Evolutionary conservation across 352 stramenopile species (phyloP).

Genomic region (Phytophthora sp.): DNA sequence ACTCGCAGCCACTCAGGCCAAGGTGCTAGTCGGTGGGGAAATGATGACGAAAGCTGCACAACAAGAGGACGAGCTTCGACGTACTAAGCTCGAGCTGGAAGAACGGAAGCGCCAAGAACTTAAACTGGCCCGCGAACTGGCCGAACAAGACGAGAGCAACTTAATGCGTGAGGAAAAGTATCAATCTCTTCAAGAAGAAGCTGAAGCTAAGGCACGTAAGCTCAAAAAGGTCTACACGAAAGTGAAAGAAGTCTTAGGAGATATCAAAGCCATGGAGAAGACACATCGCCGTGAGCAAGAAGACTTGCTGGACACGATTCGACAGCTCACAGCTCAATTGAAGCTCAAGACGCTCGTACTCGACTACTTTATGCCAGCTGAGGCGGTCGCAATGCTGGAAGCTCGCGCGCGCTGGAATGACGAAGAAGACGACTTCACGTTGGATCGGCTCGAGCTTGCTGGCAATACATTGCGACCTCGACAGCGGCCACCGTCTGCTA

Average conservation of each 20-base stretch:
- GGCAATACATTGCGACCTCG: slow-evolving; percentile 68
- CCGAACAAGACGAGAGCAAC: slow-evolving; percentile 94
- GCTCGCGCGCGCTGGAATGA: slow-evolving; percentile 65
- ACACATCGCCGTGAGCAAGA: slow-evolving; percentile 93
- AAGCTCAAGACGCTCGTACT: slow-evolving; percentile 96
- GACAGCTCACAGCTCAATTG: slow-evolving; percentile 94
- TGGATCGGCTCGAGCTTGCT: slow-evolving; percentile 80
- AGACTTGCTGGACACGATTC: slow-evolving; percentile 95
- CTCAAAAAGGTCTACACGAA: slow-evolving; percentile 95
- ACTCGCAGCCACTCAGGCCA: slow-evolving; percentile 91
- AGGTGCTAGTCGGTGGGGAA: slow-evolving; percentile 90
- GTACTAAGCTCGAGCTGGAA: slow-evolving; percentile 93
- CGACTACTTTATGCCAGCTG: slow-evolving; percentile 90
- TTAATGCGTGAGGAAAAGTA: slow-evolving; percentile 93
- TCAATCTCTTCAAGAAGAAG: slow-evolving; percentile 92
- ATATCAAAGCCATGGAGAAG: slow-evolving; percentile 95
- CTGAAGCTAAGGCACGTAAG: slow-evolving; percentile 96
- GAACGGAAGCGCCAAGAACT: slow-evolving; percentile 89
- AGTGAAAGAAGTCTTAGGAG: slow-evolving; percentile 89
- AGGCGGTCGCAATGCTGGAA: slow-evolving; percentile 66
- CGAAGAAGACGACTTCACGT: slow-evolving; percentile 77
- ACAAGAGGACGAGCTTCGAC: slow-evolving; percentile 94
- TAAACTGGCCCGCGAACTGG: slow-evolving; percentile 90
- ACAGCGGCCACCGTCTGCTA: slow-evolving; percentile 74
- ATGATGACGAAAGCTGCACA: slow-evolving; percentile 95